Evolutionary conservation across 2,329 filamentous ascomycete species (phyloP), one percentile per base, ranked within the genome.

Genomic region (Pseudogymnoascus sp.): DNA sequence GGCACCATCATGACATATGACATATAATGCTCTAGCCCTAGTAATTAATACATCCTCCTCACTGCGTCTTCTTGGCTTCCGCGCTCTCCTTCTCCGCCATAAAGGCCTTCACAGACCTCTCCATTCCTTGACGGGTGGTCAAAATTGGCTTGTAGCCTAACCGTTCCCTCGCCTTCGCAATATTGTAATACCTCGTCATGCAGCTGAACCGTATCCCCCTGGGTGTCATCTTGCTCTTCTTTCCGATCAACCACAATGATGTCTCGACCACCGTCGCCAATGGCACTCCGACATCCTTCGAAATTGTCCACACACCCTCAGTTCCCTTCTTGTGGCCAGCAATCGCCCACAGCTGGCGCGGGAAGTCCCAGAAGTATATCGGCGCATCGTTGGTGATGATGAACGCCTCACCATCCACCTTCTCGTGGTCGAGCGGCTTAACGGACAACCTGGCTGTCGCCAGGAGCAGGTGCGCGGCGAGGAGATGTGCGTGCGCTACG

Each of bases 361-460:
- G 85, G 72, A 96, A 89, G 75, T 96, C 91, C 86, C 95, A 96
- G 76, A 96, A 96, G 74, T 93, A 93, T 18, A 96, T 81, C 4
- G 93, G 93, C 68, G 86, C 81, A 75, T 92, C 90, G 75, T 97
- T 97, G 63, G 91, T 95, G 71, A 97, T 85, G 77, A 96, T 87
- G 79, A 97, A 93, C 60, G 87, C 87, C 74, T 97, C 88, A 64
- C 93, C 95, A 73, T 93, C 90, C 59, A 93, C 86, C 64, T 82
- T 82, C 77, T 91, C 88, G 75, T 86, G 78, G 75, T 89, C 85
- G 38, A 90, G 81, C n/a, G 86, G 86, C 0, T 81, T 80, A 18
- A 83, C 86, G 61, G 52, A 33, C 2, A 69, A 60, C 5, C 59
- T 62, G 4, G 65, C 62, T 2, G 71, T 72, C 7, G 63, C 52